These are phyloP conservation scores for Gomphus sp. DNA, from an alignment of 1,284 basidiomycete species.

Conservation along the genomic window DNA sequence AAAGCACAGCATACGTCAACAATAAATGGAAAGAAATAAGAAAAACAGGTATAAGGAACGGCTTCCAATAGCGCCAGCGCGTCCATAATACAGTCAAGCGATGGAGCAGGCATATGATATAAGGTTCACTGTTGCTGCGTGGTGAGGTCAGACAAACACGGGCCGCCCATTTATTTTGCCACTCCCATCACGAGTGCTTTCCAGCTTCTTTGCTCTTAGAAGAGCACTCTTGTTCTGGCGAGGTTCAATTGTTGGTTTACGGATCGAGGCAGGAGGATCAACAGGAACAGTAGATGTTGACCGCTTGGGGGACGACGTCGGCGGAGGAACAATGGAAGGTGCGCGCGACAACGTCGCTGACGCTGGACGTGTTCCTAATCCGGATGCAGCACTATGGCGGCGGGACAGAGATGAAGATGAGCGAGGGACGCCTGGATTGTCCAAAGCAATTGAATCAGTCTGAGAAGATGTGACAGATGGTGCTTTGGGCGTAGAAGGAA, in stretches of 20 bases:
- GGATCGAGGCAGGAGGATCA: constrained; percentile 30
- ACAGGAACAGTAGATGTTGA: constrained; percentile 6
- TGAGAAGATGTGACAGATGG: constrained; percentile 18
- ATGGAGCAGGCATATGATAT: background rate
- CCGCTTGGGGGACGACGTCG: constrained; percentile 1
- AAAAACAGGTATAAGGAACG: background rate
- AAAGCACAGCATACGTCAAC: background rate
- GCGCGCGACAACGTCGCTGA: constrained; percentile 6
- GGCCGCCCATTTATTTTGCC: constrained; percentile 9
- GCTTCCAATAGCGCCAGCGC: background rate
- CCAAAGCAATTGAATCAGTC: constrained; percentile 12
- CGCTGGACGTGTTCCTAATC: constrained; percentile 5
- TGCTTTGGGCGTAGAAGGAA: constrained; percentile 29
- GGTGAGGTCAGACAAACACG: constrained; percentile 6
- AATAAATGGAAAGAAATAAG: background rate
- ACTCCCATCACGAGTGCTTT: constrained; percentile 14
- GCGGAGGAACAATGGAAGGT: background rate
- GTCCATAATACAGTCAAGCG: background rate
- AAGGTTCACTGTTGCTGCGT: background rate
- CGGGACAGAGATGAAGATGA: constrained; percentile 14
- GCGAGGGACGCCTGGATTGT: constrained; percentile 19
- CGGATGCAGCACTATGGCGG: constrained; percentile 9
- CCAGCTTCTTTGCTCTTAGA: constrained; percentile 61
- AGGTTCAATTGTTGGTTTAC: constrained; percentile 55
- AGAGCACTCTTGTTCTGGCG: constrained; percentile 65